phyloP scores from a whole-genome alignment of 352 stramenopile species.

The Globisporangium emineosum region DNA sequence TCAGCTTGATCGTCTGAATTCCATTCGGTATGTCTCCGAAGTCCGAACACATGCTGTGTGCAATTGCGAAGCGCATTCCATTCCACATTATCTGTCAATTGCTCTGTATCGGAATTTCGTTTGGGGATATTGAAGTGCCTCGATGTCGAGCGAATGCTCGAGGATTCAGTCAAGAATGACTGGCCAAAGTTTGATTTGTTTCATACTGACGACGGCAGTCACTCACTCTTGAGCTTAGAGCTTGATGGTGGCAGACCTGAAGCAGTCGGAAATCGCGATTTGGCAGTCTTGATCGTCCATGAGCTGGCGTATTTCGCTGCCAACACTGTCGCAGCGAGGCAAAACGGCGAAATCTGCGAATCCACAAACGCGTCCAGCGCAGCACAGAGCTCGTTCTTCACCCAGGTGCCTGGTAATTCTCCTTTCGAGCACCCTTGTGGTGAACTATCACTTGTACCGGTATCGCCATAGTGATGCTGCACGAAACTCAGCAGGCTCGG shows the following conservation, averaged over 20 bases:
- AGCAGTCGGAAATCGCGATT: neutral
- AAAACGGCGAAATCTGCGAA: slow-evolving; percentile 6
- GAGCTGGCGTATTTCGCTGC: neutral
- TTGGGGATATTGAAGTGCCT: too few species aligned
- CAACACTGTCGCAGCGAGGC: slow-evolving; percentile 2
- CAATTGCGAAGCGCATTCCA: too few species aligned
- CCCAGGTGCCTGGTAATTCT: neutral
- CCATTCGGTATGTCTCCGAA: too few species aligned
- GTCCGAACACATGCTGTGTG: too few species aligned
- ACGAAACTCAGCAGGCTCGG: slow-evolving; percentile 43
- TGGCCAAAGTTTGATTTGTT: too few species aligned
- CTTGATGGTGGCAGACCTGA: neutral
- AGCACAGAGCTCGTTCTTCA: neutral
- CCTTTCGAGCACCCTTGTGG: neutral
- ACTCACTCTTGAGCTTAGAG: slow-evolving; percentile 1
- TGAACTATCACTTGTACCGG: neutral
- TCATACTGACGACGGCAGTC: neutral
- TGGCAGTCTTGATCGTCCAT: neutral
- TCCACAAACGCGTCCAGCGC: neutral
- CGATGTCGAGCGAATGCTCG: too few species aligned
- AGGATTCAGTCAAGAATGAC: too few species aligned
- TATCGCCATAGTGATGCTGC: slow-evolving; percentile 26
- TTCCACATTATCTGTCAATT: too few species aligned
- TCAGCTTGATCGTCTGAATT: too few species aligned
- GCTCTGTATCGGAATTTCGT: too few species aligned